phyloP scores from a whole-genome alignment of 1,284 basidiomycete genomes.

The Apiotrichum brassicae region DNA sequence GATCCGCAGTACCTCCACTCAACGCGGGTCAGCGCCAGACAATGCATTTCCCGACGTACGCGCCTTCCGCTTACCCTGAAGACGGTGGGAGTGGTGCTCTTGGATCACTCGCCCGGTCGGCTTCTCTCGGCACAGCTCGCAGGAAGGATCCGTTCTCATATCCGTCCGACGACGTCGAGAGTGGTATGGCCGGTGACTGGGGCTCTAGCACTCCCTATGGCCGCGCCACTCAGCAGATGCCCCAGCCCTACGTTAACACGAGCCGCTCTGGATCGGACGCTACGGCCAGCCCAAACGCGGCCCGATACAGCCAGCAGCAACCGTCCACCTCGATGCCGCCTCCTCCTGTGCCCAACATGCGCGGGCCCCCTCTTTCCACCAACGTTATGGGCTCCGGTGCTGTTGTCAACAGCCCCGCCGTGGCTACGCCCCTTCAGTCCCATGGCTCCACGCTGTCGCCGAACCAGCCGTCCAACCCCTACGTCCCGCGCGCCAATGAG shows the following conservation, averaged over 20 bases:
- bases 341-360: constrained; percentile 7
- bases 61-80: constrained; percentile 13
- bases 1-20: background rate
- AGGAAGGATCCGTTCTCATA: constrained; percentile 44
- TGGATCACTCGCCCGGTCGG: constrained; percentile 37
- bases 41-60: constrained; percentile 18
- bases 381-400: background rate
- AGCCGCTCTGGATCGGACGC: background rate
- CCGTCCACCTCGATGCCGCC: constrained; percentile 5
- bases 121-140: constrained; percentile 36
- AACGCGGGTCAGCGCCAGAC: constrained; percentile 10
- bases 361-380: background rate
- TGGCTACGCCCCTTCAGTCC: background rate
- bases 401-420: constrained; percentile 1
- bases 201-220: constrained; percentile 7
- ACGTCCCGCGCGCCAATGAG: constrained; percentile 24
- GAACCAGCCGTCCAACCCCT: constrained; percentile 26
- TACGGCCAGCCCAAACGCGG: background rate
- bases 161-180: constrained; percentile 45
- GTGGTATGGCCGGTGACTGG: constrained; percentile 35
- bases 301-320: background rate
- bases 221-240: constrained; percentile 10
- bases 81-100: constrained; percentile 19
- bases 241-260: constrained; percentile 9
- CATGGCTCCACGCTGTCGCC: background rate